Evolutionary conservation across 139 green algal species (phyloP).

Genomic region (Closterium sp.): DNA sequence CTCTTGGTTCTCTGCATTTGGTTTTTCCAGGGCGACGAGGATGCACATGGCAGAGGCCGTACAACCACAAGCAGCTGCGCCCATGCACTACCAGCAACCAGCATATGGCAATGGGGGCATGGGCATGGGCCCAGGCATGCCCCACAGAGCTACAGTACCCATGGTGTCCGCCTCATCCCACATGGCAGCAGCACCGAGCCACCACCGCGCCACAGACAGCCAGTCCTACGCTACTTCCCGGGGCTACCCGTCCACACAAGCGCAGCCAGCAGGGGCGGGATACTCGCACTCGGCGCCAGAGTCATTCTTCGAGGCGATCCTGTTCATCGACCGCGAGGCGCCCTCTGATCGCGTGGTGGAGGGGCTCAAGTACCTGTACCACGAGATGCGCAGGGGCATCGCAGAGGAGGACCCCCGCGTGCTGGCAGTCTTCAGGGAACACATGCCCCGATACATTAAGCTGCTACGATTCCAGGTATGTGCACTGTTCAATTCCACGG

Average conservation of each 20-base stretch:
- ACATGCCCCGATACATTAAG: neutral
- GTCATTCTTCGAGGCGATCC: neutral
- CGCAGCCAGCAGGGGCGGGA: no score
- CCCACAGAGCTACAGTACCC: neutral
- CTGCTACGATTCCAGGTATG: neutral
- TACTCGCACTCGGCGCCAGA: neutral
- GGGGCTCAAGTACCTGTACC: neutral
- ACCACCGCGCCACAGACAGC: neutral
- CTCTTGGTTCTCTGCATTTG: no score
- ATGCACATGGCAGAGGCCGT: neutral
- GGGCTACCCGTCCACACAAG: no score
- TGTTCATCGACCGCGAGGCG: neutral
- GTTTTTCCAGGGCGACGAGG: neutral
- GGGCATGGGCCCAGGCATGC: neutral
- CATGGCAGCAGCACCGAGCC: neutral
- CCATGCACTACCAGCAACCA: neutral
- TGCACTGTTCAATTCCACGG: no score
- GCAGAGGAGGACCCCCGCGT: neutral
- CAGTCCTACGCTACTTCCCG: neutral
- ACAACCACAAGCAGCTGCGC: neutral
- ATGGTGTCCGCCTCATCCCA: neutral
- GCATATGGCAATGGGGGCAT: neutral
- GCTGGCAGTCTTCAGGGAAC: neutral
- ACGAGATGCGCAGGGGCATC: neutral
- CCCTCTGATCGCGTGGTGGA: neutral